Evolutionary conservation across 179 eudicot genomes (phyloP).

Genomic region (Spinacia oleracea): DNA sequence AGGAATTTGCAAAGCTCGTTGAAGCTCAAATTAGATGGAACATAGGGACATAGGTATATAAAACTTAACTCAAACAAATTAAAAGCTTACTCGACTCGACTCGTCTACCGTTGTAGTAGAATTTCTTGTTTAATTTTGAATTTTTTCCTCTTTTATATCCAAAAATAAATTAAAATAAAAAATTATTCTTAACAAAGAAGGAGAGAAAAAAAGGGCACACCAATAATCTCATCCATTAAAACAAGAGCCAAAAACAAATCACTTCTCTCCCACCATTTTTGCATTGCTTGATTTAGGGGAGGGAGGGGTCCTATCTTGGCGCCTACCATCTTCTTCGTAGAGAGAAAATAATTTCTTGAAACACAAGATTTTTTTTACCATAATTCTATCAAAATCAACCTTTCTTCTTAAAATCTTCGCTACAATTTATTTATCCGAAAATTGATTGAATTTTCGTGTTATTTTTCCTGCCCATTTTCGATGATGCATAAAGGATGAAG

Average conservation of each 20-base stretch:
- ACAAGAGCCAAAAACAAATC: conserved; percentile 21
- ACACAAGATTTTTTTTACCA: conserved; percentile 1
- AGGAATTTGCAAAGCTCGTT: too few species aligned
- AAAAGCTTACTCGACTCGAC: too few species aligned
- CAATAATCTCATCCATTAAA: conserved; percentile 15
- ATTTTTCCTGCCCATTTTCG: conserved; percentile 3
- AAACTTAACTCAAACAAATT: too few species aligned
- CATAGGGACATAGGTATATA: too few species aligned
- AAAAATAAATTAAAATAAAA: neutral
- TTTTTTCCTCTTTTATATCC: neutral
- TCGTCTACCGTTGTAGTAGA: too few species aligned
- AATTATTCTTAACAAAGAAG: neutral
- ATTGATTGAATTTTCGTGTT: neutral
- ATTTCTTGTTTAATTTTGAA: too few species aligned
- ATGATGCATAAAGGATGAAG: conserved; percentile 27
- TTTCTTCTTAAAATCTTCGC: neutral
- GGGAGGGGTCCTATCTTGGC: neutral
- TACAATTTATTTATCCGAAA: neutral
- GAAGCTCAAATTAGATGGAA: too few species aligned
- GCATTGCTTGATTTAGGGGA: neutral
- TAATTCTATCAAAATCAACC: conserved; percentile 8
- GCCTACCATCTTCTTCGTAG: conserved; percentile 13
- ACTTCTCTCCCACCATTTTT: conserved; percentile 25
- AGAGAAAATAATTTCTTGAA: neutral
- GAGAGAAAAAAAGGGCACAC: neutral